Base-by-base conservation (phyloP, 192 early-diverging fungal species). In the Podila horticola region DNA sequence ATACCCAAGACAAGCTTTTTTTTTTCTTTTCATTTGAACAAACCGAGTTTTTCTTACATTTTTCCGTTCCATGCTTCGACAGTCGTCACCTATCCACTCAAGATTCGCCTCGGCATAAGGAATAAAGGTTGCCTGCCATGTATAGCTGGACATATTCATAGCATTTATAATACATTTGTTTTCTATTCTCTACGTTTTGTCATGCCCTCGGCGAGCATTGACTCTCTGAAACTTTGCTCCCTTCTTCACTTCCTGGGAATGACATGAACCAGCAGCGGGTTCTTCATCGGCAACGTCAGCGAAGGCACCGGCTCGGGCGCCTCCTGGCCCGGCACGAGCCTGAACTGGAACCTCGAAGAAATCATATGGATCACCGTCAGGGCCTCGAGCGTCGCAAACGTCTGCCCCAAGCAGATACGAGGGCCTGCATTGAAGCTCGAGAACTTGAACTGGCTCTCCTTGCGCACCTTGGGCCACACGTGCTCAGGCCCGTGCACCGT, bases 371-470 rank as follows among this genome's bases (percentile, higher is more conserved):
- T 58, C 17, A 74, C 15, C 10, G 66, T 79, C 59, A 84, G 9
- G 2, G 70, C 73, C 63, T 83, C 74, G 36, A 75, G 15, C n/a
- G 65, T 83, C 11, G 82, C 82, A 58, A 75, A 83, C 34, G 61
- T 28, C 34, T 75, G 82, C 19, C 82, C 74, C 17, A 72, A 49
- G 24, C 83, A 84, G 41, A 77, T 74, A 67, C 86, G 74, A 41
- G 90, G 90, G 50, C 89, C 90, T 31, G 85, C 86, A 50, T 91
- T 82, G 84, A 92, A 92, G 19, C 81, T 86, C 26, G 88, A 75
- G 66, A 84, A 91, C 73, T 88, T 84, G 67, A 72, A 88, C 36
- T 73, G 76, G 12, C 60, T 68, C 26, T 73, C 74, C 63, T 82
- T 79, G 3, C 60, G 62, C 5, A 79, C 65, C 60, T 83, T 82